phyloP scores from a whole-genome alignment of 768 basidiomycete species.

The Rhodotorula graminis region DNA sequence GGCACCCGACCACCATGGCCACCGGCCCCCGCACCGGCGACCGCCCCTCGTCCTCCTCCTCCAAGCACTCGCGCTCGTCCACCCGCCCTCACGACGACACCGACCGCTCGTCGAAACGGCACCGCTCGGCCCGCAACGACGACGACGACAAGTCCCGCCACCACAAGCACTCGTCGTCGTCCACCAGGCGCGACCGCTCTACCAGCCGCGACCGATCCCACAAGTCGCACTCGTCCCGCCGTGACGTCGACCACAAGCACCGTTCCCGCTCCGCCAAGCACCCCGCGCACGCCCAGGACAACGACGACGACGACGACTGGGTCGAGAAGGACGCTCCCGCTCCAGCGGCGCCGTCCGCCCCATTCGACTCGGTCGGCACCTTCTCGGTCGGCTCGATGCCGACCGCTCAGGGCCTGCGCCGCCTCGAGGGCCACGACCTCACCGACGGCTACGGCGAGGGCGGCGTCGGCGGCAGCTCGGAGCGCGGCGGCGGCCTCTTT shows the following conservation, averaged over 20 bases:
- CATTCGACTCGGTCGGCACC: slow-evolving; percentile 50
- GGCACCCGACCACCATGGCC: slow-evolving; percentile 2
- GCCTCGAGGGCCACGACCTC: slow-evolving; percentile 32
- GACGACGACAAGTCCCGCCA: slow-evolving; percentile 1
- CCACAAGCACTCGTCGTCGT: slow-evolving; percentile 26
- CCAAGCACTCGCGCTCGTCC: slow-evolving; percentile 9
- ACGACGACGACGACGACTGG: slow-evolving; percentile 57
- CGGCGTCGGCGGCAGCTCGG: slow-evolving; percentile 27
- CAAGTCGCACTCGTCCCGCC: slow-evolving; percentile 26
- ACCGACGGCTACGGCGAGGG: slow-evolving; percentile 47
- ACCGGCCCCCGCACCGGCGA: slow-evolving; percentile 5
- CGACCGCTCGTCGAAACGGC: background rate
- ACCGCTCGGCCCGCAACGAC: slow-evolving; percentile 14
- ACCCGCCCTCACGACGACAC: slow-evolving; percentile 1
- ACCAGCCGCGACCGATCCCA: slow-evolving; percentile 37
- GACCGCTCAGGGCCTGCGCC: background rate
- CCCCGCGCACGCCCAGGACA: too few species aligned
- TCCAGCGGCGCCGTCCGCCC: slow-evolving; percentile 60
- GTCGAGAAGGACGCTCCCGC: slow-evolving; percentile 51
- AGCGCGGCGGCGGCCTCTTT: slow-evolving; percentile 23
- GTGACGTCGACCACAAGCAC: background rate
- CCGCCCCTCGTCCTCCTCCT: background rate
- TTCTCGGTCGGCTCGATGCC: slow-evolving; percentile 27
- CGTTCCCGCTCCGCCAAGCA: too few species aligned
- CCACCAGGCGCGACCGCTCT: slow-evolving; percentile 41